Evolutionary conservation across 257 asterid genomes (phyloP), one percentile per base, ranked within the genome.

Genomic region (Nicotiana tomentosiformis): DNA sequence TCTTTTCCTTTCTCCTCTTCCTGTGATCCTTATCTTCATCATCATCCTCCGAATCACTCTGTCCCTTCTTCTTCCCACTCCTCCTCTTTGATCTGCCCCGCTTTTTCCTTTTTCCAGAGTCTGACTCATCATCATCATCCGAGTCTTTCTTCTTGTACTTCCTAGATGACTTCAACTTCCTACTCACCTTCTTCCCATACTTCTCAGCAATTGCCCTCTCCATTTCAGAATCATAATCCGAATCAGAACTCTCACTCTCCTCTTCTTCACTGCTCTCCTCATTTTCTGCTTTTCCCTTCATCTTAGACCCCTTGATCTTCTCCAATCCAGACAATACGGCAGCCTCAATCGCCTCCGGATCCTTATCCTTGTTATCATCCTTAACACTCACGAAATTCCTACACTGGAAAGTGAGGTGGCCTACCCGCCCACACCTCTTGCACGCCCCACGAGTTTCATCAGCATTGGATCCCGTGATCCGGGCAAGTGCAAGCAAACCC

Each of bases 371-470:
- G 17, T 65, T 88, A 3, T 91, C 97, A 14, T 91, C 96, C 89
- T 91, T 96, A 16, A 91, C 90, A 86, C 97, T 93, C 94, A 96
- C 85, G 17, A 96, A 96, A 81, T 96, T 96, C 93, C 98, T 90
- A 84, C 99, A 96, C 89, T 94, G 98, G 37, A 90, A 92, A 14
- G 98, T 90, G 90, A 96, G 84, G 83, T 96, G 99, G 87, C 99
- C 99, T 1, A 94, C 99, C 61, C 99, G 87, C 56, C 98, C 98
- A 65, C 98, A 96, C 89, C 86, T 94, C 86, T 93, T 91, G 89
- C 99, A 96, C 11, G 97, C 86, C 10, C 99, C 99, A 29, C 99
- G 97, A 7, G 90, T 91, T 87, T 93, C 98, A 39, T 94, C 99
- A 2, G 95, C 97, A 65, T 88, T 94, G n/a, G 97, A 92, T 46